Percentiles rank a stretch among this genome's conserved stretches.
These are phyloP conservation scores for Picochlorum sp. DNA, from an alignment of 139 green algal genomes.

Conservation along the genomic window DNA sequence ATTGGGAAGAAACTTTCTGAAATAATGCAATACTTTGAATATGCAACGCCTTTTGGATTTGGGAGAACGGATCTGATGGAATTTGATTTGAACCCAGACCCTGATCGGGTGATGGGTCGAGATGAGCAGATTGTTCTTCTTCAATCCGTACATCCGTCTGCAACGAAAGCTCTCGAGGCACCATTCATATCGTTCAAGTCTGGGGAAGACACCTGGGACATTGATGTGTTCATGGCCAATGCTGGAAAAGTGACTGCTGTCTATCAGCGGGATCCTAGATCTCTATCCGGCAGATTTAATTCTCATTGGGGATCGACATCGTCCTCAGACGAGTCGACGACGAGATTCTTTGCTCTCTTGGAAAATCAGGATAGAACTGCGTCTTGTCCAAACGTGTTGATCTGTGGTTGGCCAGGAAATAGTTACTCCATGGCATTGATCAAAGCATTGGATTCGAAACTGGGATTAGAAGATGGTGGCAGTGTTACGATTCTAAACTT, in stretches of 20 bases:
- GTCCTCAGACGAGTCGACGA: too few species aligned
- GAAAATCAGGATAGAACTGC: not conserved
- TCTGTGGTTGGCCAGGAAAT: conserved; percentile 47
- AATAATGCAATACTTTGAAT: not conserved
- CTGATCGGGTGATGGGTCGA: not conserved
- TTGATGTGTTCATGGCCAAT: too few species aligned
- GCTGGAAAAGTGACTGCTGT: too few species aligned
- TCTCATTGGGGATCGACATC: too few species aligned
- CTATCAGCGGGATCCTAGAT: too few species aligned
- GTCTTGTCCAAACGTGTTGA: conserved; percentile 24
- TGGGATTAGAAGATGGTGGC: conserved; percentile 30
- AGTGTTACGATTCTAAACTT: conserved; percentile 48
- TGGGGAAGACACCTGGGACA: too few species aligned
- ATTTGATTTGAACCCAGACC: conserved; percentile 2
- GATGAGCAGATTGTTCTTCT: not conserved
- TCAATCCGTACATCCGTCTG: not conserved
- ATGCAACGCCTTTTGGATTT: not conserved
- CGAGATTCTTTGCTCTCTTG: too few species aligned
- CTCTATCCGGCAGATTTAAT: too few species aligned
- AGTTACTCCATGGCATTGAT: conserved; percentile 43
- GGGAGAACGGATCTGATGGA: not conserved
- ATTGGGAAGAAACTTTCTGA: not conserved
- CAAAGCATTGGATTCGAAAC: conserved; percentile 48
- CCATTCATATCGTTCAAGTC: too few species aligned
- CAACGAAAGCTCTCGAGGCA: too few species aligned